Conservation (phyloP, 2,329 filamentous ascomycete genomes). For the Paecilomyces variotii region DNA sequence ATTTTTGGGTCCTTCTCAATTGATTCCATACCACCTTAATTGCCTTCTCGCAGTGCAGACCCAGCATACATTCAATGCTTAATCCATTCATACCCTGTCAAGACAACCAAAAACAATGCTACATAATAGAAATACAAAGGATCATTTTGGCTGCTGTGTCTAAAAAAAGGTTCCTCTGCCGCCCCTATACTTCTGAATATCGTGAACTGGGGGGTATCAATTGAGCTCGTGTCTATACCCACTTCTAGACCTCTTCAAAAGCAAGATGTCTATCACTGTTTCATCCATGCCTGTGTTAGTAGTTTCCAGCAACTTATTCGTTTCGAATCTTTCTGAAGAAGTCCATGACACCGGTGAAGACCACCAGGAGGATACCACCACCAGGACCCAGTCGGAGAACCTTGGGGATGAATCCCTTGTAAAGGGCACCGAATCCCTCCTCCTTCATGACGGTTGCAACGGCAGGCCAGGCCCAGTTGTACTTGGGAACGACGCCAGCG, state of each 20-base stretch:
- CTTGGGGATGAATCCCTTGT: constrained; percentile 98
- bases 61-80: background rate
- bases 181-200: background rate
- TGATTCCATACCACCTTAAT: background rate
- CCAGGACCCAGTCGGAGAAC: constrained; percentile 69
- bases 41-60: background rate
- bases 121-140: background rate
- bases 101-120: background rate
- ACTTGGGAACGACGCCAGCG: constrained; percentile 76
- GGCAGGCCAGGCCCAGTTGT: constrained; percentile 96
- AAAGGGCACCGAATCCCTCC: constrained; percentile 84
- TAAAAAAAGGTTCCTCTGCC: background rate
- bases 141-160: background rate
- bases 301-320: constrained; percentile 18
- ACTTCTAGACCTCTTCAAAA: background rate
- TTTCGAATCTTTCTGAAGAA: constrained; percentile 70
- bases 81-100: background rate
- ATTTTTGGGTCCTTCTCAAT: no score
- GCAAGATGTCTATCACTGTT: background rate
- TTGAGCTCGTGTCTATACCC: background rate
- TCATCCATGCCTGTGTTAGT: background rate
- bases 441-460: constrained; percentile 82
- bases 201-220: background rate
- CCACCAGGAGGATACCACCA: constrained; percentile 50
- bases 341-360: constrained; percentile 52